These are phyloP conservation scores for Annulohypoxylon maeteangense DNA, from an alignment of 495 filamentous ascomycete species.

Conservation along the genomic window DNA sequence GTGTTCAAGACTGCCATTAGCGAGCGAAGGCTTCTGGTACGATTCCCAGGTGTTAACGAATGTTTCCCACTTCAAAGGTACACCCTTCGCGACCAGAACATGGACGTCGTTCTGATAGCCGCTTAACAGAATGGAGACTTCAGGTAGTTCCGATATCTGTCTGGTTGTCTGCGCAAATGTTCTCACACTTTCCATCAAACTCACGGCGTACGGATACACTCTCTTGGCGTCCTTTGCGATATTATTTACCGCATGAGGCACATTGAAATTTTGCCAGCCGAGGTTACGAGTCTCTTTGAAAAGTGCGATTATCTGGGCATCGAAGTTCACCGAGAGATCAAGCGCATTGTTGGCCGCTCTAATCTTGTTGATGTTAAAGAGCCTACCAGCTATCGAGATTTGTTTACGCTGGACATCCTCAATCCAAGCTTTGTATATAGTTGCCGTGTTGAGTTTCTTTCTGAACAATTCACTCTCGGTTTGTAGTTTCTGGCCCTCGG, in stretches of 20 bases:
- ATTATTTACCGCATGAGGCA: constrained; percentile 93
- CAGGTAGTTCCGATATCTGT: constrained; percentile 81
- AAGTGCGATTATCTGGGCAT: constrained; percentile 92
- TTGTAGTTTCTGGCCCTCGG: constrained; percentile 93
- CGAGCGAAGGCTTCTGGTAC: constrained; percentile 74
- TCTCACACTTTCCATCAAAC: constrained; percentile 95
- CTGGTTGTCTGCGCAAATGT: constrained; percentile 88
- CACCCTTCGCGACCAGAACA: constrained; percentile 79
- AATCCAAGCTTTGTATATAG: constrained; percentile 94
- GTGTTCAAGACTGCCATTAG: constrained; percentile 70
- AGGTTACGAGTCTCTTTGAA: constrained; percentile 99
- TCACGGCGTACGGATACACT: constrained; percentile 97
- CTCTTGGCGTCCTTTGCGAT: constrained; percentile 96
- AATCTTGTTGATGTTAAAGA: constrained; percentile 90
- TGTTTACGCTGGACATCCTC: constrained; percentile 86
- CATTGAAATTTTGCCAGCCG: constrained; percentile 88
- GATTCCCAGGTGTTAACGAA: constrained; percentile 97
- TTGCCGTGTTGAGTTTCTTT: constrained; percentile 92
- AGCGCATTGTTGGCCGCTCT: constrained; percentile 85
- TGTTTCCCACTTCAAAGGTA: constrained; percentile 93
- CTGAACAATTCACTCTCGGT: constrained; percentile 89
- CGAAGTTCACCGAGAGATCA: constrained; percentile 94
- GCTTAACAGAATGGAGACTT: constrained; percentile 85
- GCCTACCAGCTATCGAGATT: constrained; percentile 86
- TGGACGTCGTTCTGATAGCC: constrained; percentile 93